Evolutionary conservation across 1,139 yeast species (phyloP), one percentile per base, ranked within the genome.

Genomic region (Lodderomyces beijingensis): DNA sequence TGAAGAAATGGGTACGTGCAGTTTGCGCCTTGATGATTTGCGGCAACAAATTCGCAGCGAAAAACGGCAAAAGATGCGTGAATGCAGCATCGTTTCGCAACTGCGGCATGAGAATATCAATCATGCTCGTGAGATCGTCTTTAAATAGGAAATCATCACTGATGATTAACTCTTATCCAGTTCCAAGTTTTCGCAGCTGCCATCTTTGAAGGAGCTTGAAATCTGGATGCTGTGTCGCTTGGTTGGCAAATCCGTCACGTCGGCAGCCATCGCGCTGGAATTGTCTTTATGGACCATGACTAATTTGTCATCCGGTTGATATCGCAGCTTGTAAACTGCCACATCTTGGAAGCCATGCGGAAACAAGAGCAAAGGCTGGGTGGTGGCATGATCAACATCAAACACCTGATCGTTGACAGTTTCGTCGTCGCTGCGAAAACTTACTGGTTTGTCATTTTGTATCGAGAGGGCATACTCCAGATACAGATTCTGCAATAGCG

Each of bases 1-100:
- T 60, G 41, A 47, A 67, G 70, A 75, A 71, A 35, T 51, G 55
- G 19, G 45, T 39, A 4, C 31, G 34, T 3, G 42, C 20, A 5
- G 49, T 45, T 5, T 50, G 50, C 23, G 30, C 21, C 4, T 21
- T n/a, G 14, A 33, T 16, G 28, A 28, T 29, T 14, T 45, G 38
- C 21, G 51, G 43, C 28, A 60, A 18, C 22, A 53, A 28, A 31
- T 47, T 51, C 7, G 43, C 41, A 15, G 43, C 40, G 35, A 52
- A 52, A 30, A 45, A 53, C 1, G 49, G 49, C 14, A 39, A 36
- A 7, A 53, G 30, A 16, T 52, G 56, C 16, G 33, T 33, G 19
- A 53, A 45, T 3, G 50, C 41, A 4, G 33, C 38, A 25, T 52
- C 55, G 18, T 34, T 29, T 7, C 44, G 33, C 24, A 53, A 33